These are phyloP conservation scores for Spirogloea muscicola DNA, from an alignment of 139 green algal genomes.

Conservation along the genomic window DNA sequence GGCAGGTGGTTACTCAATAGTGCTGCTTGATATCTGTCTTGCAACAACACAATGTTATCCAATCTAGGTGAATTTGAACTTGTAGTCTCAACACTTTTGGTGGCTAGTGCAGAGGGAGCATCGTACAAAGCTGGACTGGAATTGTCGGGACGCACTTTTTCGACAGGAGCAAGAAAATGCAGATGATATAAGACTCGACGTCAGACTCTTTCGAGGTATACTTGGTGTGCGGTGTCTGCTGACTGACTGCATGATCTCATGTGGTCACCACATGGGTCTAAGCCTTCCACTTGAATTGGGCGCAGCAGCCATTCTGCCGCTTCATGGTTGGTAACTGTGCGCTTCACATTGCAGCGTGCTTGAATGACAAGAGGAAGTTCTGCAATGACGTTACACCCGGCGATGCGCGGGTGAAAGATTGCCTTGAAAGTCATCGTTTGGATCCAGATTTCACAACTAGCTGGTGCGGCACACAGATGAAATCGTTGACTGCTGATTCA, in stretches of 20 bases:
- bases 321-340: no score
- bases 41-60: no score
- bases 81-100: no score
- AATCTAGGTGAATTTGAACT: no score
- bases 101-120: slow-evolving; percentile 48
- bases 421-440: slow-evolving; percentile 44
- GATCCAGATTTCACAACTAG: slow-evolving; percentile 6
- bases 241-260: not conserved
- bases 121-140: slow-evolving; percentile 51
- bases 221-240: not conserved
- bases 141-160: slow-evolving; percentile 75
- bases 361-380: slow-evolving; percentile 65
- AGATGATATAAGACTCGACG: slow-evolving; percentile 70
- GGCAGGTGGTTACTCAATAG: no score
- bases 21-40: no score
- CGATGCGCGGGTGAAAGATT: slow-evolving; percentile 58
- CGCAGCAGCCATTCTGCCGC: not conserved
- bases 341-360: slow-evolving; percentile 51
- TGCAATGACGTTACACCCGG: slow-evolving; percentile 55
- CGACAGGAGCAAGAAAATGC: slow-evolving; percentile 74
- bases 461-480: no score
- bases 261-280: no score
- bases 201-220: slow-evolving; percentile 55
- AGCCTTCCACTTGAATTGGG: no score
- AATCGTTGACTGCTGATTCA: no score